Percentiles rank a stretch among this genome's conserved stretches.
Evolutionary conservation across 345 rosid species (phyloP).

Genomic region (Syzygium oleosum): DNA sequence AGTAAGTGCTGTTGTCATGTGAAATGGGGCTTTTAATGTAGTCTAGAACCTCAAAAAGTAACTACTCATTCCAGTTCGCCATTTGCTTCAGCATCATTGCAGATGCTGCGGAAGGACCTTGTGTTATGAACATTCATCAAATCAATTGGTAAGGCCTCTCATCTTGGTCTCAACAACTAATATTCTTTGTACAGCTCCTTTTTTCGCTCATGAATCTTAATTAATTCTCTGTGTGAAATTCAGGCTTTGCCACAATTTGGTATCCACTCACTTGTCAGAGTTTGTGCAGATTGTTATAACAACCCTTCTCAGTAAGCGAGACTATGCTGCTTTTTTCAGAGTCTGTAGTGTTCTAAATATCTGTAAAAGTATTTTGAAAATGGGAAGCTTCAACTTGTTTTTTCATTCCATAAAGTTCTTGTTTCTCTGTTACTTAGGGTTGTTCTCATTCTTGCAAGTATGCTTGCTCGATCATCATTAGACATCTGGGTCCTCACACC

Average conservation of each 20-base stretch:
- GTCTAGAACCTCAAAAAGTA: background rate
- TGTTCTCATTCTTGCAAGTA: background rate
- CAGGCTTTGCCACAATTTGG: slow-evolving; percentile 67
- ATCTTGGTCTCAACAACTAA: background rate
- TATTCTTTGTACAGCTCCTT: background rate
- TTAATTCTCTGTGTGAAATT: slow-evolving; percentile 2
- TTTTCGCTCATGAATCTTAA: background rate
- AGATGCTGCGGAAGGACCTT: slow-evolving; percentile 68
- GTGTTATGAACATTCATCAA: slow-evolving; percentile 66
- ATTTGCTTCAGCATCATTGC: slow-evolving; percentile 62
- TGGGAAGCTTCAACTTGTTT: background rate
- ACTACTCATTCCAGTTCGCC: background rate
- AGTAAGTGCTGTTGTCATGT: background rate
- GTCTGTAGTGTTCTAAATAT: background rate
- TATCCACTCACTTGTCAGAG: slow-evolving; percentile 42
- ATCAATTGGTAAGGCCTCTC: slow-evolving; percentile 42
- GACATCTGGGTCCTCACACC: background rate
- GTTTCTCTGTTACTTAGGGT: background rate
- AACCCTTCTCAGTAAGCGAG: slow-evolving; percentile 31
- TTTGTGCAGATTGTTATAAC: slow-evolving; percentile 57
- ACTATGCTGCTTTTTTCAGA: background rate
- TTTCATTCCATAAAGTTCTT: background rate
- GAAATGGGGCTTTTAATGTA: background rate
- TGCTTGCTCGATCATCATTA: background rate
- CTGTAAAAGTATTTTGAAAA: background rate